phyloP scores from a whole-genome alignment of 75 land plant species.

The Pinus taeda region DNA sequence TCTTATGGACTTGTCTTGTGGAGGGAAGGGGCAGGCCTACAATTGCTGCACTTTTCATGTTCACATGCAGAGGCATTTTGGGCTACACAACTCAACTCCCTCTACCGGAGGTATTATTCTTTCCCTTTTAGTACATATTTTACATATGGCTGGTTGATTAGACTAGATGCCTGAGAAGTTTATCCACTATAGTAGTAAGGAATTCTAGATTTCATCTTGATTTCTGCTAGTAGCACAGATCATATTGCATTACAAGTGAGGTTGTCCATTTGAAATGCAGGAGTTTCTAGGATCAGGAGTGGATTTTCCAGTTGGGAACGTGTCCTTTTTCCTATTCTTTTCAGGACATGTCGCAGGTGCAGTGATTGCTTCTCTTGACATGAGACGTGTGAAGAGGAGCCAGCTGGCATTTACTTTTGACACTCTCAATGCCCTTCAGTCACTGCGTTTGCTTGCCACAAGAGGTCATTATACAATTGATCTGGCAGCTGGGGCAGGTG shows the following conservation, averaged over 20 bases:
- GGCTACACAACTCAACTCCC: constrained; percentile 75
- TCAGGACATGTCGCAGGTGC: constrained; percentile 81
- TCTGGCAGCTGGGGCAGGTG: constrained; percentile 63
- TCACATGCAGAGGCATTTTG: constrained; percentile 67
- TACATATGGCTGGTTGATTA: neutral
- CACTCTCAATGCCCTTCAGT: constrained; percentile 46
- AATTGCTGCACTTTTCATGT: constrained; percentile 64
- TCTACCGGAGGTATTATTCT: constrained; percentile 42
- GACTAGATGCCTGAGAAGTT: neutral
- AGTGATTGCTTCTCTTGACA: constrained; percentile 70
- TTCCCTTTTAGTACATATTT: neutral
- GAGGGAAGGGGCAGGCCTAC: constrained; percentile 60
- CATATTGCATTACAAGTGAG: neutral
- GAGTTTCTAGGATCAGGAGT: constrained; percentile 66
- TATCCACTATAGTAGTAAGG: neutral
- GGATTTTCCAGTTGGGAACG: constrained; percentile 84
- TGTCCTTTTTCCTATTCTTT: constrained; percentile 75
- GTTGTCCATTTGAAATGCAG: constrained; percentile 19
- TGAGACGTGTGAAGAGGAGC: constrained; percentile 48
- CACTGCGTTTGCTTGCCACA: constrained; percentile 49
- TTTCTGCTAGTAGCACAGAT: neutral
- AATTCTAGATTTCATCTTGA: neutral
- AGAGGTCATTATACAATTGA: constrained; percentile 82
- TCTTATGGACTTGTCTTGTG: constrained; percentile 53
- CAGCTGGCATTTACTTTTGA: constrained; percentile 47